Conservation (phyloP, 208 protist genomes). For the Spongospora subterranea region DNA sequence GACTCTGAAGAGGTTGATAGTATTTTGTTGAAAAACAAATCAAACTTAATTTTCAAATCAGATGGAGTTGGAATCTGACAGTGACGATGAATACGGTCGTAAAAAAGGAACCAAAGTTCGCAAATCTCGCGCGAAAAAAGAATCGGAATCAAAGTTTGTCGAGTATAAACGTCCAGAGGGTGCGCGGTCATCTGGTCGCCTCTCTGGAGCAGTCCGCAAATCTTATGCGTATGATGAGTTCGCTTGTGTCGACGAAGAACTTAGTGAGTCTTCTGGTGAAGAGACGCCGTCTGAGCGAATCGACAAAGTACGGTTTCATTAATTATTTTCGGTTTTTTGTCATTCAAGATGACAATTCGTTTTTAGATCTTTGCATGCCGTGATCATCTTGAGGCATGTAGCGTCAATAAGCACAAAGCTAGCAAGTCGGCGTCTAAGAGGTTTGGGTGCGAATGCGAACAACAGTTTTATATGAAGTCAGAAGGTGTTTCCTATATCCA, state of each 20-base stretch:
- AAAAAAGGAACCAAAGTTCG: neutral
- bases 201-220: constrained; percentile 33
- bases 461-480: neutral
- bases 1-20: constrained; percentile 15
- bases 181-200: constrained; percentile 43
- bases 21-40: neutral
- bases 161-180: constrained; percentile 18
- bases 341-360: neutral
- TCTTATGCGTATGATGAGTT: constrained; percentile 47
- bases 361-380: neutral
- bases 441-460: constrained; percentile 28
- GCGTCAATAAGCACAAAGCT: constrained; percentile 12
- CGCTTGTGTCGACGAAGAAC: constrained; percentile 51
- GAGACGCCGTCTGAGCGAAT: neutral
- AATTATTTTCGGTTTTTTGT: too few species aligned
- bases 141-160: constrained; percentile 16
- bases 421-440: neutral
- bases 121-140: neutral
- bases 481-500: constrained; percentile 53
- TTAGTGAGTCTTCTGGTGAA: neutral
- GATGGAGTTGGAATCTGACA: constrained; percentile 42
- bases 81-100: constrained; percentile 40
- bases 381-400: constrained; percentile 1
- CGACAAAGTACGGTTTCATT: neutral
- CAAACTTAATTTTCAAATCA: neutral